phyloP scores from a whole-genome alignment of 164 flowering plant genomes.

The Euptelea pleiosperma region DNA sequence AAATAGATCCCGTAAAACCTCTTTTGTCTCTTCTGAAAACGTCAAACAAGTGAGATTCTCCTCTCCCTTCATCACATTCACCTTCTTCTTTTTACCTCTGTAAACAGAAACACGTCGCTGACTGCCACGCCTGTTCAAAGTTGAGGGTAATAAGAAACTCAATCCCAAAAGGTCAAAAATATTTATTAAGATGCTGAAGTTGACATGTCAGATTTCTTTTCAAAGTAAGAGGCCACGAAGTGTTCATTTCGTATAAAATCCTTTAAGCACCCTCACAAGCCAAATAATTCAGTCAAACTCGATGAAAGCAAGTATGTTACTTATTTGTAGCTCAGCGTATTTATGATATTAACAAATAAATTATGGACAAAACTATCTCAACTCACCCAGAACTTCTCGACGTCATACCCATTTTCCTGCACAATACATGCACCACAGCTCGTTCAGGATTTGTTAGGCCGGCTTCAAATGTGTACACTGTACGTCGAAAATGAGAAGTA shows the following conservation, averaged over 20 bases:
- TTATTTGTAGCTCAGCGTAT: neutral
- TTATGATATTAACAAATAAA: neutral
- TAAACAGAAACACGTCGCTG: constrained; percentile 63
- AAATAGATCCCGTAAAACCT: constrained; percentile 58
- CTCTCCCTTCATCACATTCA: constrained; percentile 10
- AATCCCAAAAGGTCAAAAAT: neutral
- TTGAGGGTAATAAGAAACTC: neutral
- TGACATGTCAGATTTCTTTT: neutral
- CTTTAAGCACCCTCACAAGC: neutral
- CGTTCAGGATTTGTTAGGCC: constrained; percentile 63
- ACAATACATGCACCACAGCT: constrained; percentile 58
- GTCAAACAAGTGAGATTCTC: constrained; percentile 33
- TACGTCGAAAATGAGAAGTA: constrained; percentile 10
- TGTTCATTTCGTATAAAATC: constrained; percentile 1
- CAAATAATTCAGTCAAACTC: neutral
- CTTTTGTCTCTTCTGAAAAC: constrained; percentile 63
- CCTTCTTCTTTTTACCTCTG: constrained; percentile 35
- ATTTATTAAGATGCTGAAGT: neutral
- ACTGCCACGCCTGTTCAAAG: constrained; percentile 45
- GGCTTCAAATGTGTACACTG: constrained; percentile 66
- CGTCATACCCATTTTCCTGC: constrained; percentile 75
- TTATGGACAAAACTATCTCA: too few relatives aligned
- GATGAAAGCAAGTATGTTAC: neutral
- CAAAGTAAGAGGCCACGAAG: neutral
- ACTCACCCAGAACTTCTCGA: constrained; percentile 93